Conservation (phyloP, 345 rosid genomes). For the Eucalyptus pauciflora region DNA sequence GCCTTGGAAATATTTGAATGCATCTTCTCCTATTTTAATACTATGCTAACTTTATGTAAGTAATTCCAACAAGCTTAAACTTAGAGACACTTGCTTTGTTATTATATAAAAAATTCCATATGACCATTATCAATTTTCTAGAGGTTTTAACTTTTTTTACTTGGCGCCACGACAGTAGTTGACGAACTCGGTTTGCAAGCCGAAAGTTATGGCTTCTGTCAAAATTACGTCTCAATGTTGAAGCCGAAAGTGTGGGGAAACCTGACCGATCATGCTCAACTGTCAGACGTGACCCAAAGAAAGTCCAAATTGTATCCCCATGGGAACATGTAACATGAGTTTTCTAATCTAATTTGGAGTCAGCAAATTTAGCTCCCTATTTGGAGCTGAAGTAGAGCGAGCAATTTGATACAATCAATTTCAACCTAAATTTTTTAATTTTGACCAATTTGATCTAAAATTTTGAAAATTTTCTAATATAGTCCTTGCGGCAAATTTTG, state of each 20-base stretch:
- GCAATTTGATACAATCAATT: background rate
- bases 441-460: background rate
- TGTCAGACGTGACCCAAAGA: background rate
- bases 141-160: background rate
- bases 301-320: background rate
- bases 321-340: background rate
- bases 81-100: background rate
- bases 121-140: background rate
- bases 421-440: no score
- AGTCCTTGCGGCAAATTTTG: rapidly evolving
- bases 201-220: background rate
- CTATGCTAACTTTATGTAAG: background rate
- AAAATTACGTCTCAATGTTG: background rate
- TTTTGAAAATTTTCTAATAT: background rate
- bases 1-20: background rate
- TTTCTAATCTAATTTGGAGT: background rate
- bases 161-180: background rate
- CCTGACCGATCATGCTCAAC: background rate
- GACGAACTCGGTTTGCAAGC: background rate
- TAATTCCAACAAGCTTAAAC: background rate
- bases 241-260: background rate
- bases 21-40: background rate
- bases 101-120: background rate
- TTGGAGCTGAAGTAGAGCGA: background rate
- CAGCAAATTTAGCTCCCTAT: background rate